Conservation (phyloP, 495 filamentous ascomycete species). For the Daldinia caldariorum region DNA sequence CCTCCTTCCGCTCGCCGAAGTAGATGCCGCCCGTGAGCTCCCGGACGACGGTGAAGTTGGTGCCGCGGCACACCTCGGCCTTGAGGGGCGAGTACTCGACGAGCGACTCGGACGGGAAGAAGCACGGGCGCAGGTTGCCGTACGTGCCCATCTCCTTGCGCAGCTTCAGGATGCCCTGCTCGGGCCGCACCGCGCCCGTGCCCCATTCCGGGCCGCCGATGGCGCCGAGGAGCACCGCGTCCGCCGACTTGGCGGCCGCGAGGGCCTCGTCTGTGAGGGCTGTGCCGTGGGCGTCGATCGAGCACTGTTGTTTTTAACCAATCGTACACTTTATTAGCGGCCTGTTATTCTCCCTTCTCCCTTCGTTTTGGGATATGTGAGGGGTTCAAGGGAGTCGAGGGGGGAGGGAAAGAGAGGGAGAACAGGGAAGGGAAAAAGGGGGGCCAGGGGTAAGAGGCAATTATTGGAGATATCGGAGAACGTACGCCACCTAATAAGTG, state of each 20-base stretch:
- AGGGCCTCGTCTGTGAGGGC: conserved; percentile 89
- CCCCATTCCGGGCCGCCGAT: conserved; percentile 99
- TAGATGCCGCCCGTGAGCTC: conserved; percentile 97
- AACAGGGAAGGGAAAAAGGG: not conserved
- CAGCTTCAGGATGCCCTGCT: conserved; percentile 92
- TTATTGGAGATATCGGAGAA: conserved; percentile 34
- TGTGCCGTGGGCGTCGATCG: conserved; percentile 82
- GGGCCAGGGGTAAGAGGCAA: not conserved
- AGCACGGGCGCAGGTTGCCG: conserved; percentile 97
- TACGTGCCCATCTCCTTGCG: conserved; percentile 95
- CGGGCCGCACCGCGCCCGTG: conserved; percentile 85
- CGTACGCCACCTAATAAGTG: conserved; percentile 93
- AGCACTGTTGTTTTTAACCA: conserved; percentile 64
- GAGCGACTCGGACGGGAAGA: conserved; percentile 90
- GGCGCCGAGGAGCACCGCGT: conserved; percentile 92
- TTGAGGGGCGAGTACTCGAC: conserved; percentile 90
- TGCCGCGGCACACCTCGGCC: conserved; percentile 83
- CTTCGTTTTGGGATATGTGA: not conserved
- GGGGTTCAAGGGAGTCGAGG: conserved; percentile 2
- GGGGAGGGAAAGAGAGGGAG: not conserved
- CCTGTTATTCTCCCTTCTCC: not conserved
- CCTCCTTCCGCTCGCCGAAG: conserved; percentile 92
- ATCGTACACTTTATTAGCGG: not conserved
- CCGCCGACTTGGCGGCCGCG: conserved; percentile 83
- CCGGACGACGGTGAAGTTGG: conserved; percentile 93